A percentile compares a stretch with the other conserved stretches of the same genome.
phyloP scores from a whole-genome alignment of 176 grass and related monocot species.

The Oryza nivara region DNA sequence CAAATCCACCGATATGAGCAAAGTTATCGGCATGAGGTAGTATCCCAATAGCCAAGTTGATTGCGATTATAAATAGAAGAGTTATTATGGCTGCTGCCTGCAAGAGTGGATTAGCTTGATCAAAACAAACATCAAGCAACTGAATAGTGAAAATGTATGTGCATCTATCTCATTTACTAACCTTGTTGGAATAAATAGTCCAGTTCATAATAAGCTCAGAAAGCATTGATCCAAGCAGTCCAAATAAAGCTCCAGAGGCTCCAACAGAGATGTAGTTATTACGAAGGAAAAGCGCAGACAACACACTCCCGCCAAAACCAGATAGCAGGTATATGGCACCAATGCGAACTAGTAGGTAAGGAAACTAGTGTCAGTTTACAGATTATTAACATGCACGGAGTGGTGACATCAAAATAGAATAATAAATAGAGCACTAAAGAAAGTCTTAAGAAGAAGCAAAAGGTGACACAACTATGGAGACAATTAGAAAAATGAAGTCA shows the following conservation, averaged over 20 bases:
- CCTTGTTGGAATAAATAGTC: slow-evolving; percentile 96
- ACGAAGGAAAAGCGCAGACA: slow-evolving; percentile 74
- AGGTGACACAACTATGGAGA: neutral
- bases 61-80: slow-evolving; percentile 65
- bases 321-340: slow-evolving; percentile 81
- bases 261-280: slow-evolving; percentile 69
- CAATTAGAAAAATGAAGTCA: neutral
- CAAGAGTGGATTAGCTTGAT: slow-evolving; percentile 29
- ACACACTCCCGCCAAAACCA: slow-evolving; percentile 83
- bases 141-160: neutral
- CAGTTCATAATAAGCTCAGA: slow-evolving; percentile 98
- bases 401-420: neutral
- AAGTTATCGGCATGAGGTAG: slow-evolving; percentile 83
- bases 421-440: neutral
- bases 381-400: neutral
- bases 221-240: slow-evolving; percentile 95
- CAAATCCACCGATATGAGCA: slow-evolving; percentile 77
- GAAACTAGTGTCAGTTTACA: slow-evolving; percentile 30
- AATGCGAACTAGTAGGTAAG: slow-evolving; percentile 67
- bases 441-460: neutral
- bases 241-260: slow-evolving; percentile 96
- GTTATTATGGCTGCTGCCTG: slow-evolving; percentile 82
- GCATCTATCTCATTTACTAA: neutral
- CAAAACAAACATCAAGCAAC: slow-evolving; percentile 13
- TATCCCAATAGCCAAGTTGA: slow-evolving; percentile 83